Percentiles rank a stretch among this genome's conserved stretches.
Evolutionary conservation across 257 asterid genomes (phyloP).

Genomic region (Solanum chaucha): DNA sequence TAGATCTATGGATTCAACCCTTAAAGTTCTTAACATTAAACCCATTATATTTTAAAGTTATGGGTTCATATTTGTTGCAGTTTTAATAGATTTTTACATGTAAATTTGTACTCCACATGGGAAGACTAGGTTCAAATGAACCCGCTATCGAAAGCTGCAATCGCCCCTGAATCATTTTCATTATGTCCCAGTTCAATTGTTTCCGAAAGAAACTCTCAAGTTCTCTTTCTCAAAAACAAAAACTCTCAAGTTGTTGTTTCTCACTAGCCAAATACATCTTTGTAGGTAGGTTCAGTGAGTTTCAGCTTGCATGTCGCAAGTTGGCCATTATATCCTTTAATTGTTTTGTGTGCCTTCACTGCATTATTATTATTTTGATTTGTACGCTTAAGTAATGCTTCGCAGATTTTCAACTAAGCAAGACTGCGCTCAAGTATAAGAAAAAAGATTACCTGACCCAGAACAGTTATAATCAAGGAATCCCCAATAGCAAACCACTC

Average conservation of each 20-base stretch:
- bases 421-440: neutral
- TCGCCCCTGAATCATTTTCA: neutral
- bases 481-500: constrained; percentile 98
- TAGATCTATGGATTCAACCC: neutral
- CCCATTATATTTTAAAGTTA: neutral
- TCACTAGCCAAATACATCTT: neutral
- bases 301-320: neutral
- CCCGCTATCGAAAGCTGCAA: neutral
- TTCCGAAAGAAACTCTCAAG: neutral
- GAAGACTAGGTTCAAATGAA: neutral
- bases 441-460: constrained; percentile 54
- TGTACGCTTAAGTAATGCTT: neutral
- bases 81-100: neutral
- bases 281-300: neutral
- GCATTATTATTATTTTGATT: neutral
- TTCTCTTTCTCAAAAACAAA: neutral
- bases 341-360: neutral
- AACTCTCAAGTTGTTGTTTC: neutral
- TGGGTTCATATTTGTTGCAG: neutral
- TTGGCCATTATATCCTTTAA: neutral
- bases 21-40: neutral
- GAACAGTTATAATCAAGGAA: constrained; percentile 88
- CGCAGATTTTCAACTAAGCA: neutral
- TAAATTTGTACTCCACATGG: neutral
- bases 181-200: neutral